A percentile compares a stretch with the other conserved stretches of the same genome.
Conservation (phyloP, 1,284 basidiomycete species). For the Cryptococcus sp. region DNA sequence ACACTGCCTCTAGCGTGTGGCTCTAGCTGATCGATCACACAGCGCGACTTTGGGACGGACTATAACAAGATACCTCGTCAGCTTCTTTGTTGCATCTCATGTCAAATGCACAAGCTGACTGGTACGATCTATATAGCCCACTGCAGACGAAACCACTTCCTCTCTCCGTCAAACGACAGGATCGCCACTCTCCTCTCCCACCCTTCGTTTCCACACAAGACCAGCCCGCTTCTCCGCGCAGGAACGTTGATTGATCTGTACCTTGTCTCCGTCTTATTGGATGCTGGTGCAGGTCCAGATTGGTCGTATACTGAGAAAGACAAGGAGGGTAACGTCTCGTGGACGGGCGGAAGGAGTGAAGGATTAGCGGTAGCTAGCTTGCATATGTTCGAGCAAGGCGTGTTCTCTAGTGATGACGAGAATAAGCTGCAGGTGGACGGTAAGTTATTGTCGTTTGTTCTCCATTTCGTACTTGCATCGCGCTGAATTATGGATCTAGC, state of each 20-base stretch:
- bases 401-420: slow-evolving; percentile 69
- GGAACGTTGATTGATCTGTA: slow-evolving; percentile 84
- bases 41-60: slow-evolving; percentile 75
- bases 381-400: slow-evolving; percentile 81
- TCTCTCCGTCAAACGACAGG: slow-evolving; percentile 5
- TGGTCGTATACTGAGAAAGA: slow-evolving; percentile 70
- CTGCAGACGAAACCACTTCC: slow-evolving; percentile 85
- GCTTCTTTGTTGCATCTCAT: slow-evolving; percentile 1
- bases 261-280: slow-evolving; percentile 76
- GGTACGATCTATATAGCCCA: slow-evolving; percentile 59
- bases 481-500: slow-evolving; percentile 56
- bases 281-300: neutral
- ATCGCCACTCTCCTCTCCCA: neutral
- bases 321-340: slow-evolving; percentile 17
- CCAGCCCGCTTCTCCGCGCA: slow-evolving; percentile 61
- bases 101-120: neutral
- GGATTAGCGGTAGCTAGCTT: slow-evolving; percentile 89
- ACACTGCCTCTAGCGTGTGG: neutral
- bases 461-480: neutral
- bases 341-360: slow-evolving; percentile 74
- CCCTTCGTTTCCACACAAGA: slow-evolving; percentile 50
- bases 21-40: neutral
- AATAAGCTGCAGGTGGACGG: slow-evolving; percentile 78
- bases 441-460: slow-evolving; percentile 46
- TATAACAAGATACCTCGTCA: slow-evolving; percentile 37